Conservation (phyloP, 345 rosid genomes). For the Syzygium grande region DNA sequence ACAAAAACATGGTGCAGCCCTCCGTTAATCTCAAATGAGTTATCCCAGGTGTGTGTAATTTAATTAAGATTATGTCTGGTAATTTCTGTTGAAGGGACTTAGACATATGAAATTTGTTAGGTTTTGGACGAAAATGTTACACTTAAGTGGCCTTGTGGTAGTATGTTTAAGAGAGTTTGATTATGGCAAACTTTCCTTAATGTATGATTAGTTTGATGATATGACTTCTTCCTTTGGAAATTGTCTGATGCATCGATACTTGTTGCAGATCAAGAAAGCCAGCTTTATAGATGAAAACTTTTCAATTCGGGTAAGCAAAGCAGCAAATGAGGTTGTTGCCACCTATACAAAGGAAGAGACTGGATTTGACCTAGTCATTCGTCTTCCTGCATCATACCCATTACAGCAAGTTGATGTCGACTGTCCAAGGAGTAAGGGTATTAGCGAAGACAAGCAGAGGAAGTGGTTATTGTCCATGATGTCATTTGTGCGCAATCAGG, state of each 20-base stretch:
- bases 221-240: background rate
- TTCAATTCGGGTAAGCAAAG: constrained; percentile 77
- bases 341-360: constrained; percentile 94
- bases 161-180: background rate
- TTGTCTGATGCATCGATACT: constrained; percentile 2
- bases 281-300: constrained; percentile 78
- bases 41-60: constrained; percentile 65
- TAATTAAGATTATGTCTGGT: background rate
- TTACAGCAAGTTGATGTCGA: constrained; percentile 78
- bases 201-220: background rate
- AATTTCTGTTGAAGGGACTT: background rate
- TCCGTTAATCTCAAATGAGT: constrained; percentile 60
- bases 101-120: background rate
- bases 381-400: constrained; percentile 83
- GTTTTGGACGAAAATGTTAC: background rate
- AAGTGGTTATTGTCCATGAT: constrained; percentile 97
- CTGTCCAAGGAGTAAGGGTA: constrained; percentile 85
- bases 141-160: background rate
- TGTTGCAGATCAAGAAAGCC: constrained; percentile 82
- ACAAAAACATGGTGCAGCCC: constrained; percentile 96
- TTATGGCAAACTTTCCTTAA: background rate
- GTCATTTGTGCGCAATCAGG: constrained; percentile 93
- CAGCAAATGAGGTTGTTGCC: constrained; percentile 93
- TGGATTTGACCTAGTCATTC: constrained; percentile 88
- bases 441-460: constrained; percentile 89